Evolutionary conservation across 2,329 filamentous ascomycete species (phyloP).

Genomic region (Cladosporium cucumerinum): DNA sequence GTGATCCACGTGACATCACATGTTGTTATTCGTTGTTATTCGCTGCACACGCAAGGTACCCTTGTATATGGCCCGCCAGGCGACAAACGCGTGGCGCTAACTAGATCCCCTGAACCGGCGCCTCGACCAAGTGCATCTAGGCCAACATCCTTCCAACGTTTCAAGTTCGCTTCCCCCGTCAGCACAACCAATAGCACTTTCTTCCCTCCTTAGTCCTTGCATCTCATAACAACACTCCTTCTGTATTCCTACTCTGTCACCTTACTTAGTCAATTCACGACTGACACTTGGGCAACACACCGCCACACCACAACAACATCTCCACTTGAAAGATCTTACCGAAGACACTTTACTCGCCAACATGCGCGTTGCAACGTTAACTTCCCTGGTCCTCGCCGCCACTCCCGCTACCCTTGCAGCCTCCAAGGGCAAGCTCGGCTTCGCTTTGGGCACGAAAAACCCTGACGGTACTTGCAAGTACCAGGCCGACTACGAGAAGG

Average conservation of each 20-base stretch:
- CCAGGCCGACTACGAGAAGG: constrained; percentile 59
- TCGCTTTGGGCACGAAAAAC: constrained; percentile 64
- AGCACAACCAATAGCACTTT: not conserved
- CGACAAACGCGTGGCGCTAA: constrained; percentile 12
- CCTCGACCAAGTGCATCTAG: not conserved
- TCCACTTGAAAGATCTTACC: constrained; percentile 6
- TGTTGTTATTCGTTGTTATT: not conserved
- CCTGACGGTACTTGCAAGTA: constrained; percentile 61
- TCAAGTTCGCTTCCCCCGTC: not conserved
- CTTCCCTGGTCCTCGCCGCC: constrained; percentile 27
- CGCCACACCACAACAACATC: not conserved
- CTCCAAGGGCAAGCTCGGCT: constrained; percentile 55
- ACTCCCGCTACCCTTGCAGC: constrained; percentile 27
- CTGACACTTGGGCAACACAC: not conserved
- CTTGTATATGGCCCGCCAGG: not conserved
- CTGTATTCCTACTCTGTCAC: not conserved
- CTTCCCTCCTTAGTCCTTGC: not conserved
- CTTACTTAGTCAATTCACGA: not conserved
- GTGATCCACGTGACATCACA: constrained; percentile 2
- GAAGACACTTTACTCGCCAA: constrained; percentile 14
- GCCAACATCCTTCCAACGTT: constrained; percentile 7
- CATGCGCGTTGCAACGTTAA: constrained; percentile 28
- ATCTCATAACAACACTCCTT: constrained; percentile 12
- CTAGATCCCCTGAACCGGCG: not conserved
- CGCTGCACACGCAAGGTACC: not conserved